Conservation (phyloP, 2,329 filamentous ascomycete species). For the Ceratocystiopsis brevicomis region DNA sequence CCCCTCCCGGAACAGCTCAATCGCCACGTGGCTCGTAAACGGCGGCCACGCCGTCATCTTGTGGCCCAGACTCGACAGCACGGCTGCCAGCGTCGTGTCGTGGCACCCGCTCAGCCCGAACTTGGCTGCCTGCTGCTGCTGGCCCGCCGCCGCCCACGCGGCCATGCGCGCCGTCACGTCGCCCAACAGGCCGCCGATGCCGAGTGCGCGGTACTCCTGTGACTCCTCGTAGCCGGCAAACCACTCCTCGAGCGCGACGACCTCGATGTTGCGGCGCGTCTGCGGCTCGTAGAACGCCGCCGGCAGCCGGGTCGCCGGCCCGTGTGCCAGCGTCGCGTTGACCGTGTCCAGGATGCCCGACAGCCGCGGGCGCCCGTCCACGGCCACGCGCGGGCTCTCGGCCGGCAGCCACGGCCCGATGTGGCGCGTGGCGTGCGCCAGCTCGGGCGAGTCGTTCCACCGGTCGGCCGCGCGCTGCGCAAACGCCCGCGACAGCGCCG, state of each 20-base stretch:
- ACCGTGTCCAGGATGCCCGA: constrained; percentile 89
- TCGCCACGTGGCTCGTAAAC: constrained; percentile 77
- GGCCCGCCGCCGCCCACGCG: constrained; percentile 36
- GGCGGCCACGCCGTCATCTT: constrained; percentile 64
- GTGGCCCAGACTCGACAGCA: constrained; percentile 64
- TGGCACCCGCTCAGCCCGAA: constrained; percentile 76
- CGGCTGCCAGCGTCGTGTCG: constrained; percentile 74
- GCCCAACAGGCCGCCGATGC: constrained; percentile 69
- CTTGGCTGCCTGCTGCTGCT: constrained; percentile 30
- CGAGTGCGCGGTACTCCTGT: constrained; percentile 69
- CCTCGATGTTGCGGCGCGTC: constrained; percentile 47
- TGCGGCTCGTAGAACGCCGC: constrained; percentile 71
- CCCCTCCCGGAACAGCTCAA: constrained; percentile 63
- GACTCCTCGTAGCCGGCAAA: constrained; percentile 72
- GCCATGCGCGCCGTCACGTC: constrained; percentile 67
- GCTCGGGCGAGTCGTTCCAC: constrained; percentile 63
- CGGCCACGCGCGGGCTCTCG: constrained; percentile 46
- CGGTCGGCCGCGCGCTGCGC: constrained; percentile 50
- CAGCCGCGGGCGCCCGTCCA: constrained; percentile 68
- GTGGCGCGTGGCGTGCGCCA: constrained; percentile 61
- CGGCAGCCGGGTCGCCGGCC: constrained; percentile 58
- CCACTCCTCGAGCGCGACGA: constrained; percentile 81
- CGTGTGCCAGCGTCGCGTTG: constrained; percentile 75
- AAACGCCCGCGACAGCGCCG: constrained; percentile 49
- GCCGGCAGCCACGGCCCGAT: constrained; percentile 76